Conservation (phyloP, 1,284 basidiomycete species). For the Heterobasidion occidentale region DNA sequence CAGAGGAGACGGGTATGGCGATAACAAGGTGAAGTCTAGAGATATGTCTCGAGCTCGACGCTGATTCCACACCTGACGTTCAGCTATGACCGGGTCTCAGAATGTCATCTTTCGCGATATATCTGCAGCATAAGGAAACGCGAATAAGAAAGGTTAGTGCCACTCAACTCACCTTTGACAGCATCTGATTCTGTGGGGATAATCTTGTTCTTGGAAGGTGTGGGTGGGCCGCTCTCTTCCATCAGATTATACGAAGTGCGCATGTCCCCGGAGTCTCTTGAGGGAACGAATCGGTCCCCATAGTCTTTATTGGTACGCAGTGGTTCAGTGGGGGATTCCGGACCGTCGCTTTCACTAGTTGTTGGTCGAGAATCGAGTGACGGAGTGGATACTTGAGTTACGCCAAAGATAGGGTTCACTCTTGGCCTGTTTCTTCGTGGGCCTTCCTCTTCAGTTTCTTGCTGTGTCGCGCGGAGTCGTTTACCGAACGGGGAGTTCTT, state of each 20-base stretch:
- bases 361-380: slow-evolving; percentile 45
- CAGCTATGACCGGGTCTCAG: background rate
- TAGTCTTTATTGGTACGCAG: slow-evolving; percentile 42
- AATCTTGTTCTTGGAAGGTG: slow-evolving; percentile 60
- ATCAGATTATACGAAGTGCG: slow-evolving; percentile 70
- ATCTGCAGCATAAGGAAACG: background rate
- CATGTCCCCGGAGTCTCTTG: slow-evolving; percentile 63
- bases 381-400: slow-evolving; percentile 36
- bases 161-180: slow-evolving; percentile 45
- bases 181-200: slow-evolving; percentile 77
- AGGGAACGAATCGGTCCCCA: slow-evolving; percentile 73
- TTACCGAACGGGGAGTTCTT: slow-evolving; percentile 79
- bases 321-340: slow-evolving; percentile 44
- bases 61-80: background rate
- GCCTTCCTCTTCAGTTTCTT: slow-evolving; percentile 44
- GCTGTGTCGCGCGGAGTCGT: slow-evolving; percentile 60
- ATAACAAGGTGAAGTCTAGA: too few species aligned
- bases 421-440: slow-evolving; percentile 44
- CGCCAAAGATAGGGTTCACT: slow-evolving; percentile 46
- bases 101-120: background rate
- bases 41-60: too few species aligned
- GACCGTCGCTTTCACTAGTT: slow-evolving; percentile 45
- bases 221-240: slow-evolving; percentile 58
- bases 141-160: background rate
- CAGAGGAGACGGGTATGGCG: too few species aligned